These are phyloP conservation scores for Alternaria atra DNA, from an alignment of 2,329 filamentous ascomycete genomes.

Conservation along the genomic window DNA sequence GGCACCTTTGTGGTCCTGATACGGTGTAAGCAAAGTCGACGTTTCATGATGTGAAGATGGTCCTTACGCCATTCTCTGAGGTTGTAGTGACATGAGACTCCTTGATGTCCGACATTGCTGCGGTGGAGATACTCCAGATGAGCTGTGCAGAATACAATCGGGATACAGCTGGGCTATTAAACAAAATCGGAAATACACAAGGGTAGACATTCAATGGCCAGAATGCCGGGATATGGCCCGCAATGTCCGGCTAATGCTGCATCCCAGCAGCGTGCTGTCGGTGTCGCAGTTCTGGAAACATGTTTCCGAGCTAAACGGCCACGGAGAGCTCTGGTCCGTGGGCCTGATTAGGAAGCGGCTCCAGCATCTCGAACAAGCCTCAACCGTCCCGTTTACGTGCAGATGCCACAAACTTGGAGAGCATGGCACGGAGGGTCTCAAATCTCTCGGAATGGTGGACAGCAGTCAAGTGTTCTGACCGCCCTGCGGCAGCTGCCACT, in stretches of 20 bases:
- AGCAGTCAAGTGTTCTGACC: neutral
- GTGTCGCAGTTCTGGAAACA: constrained; percentile 23
- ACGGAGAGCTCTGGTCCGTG: constrained; percentile 15
- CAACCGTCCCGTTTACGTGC: constrained; percentile 7
- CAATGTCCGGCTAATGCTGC: constrained; percentile 26
- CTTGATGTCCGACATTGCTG: constrained; percentile 28
- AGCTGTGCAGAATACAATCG: constrained; percentile 21
- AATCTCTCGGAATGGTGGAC: neutral
- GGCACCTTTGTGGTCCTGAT: constrained; percentile 21
- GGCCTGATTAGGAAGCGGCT: constrained; percentile 10
- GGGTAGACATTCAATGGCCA: neutral
- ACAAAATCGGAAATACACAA: constrained; percentile 13
- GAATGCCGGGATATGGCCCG: constrained; percentile 18
- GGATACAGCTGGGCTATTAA: constrained; percentile 23
- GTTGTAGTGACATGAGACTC: constrained; percentile 20
- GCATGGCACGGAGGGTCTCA: neutral
- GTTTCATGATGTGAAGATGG: neutral
- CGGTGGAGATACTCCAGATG: constrained; percentile 12
- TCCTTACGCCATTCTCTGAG: constrained; percentile 28
- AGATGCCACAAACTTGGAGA: neutral
- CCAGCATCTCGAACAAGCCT: constrained; percentile 10
- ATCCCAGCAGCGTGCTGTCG: constrained; percentile 12
- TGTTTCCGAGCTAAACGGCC: constrained; percentile 3
- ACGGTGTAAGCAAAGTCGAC: neutral
- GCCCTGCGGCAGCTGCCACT: neutral